Evolutionary conservation across 208 protist species (phyloP).

Genomic region (Trypanosoma rangeli): DNA sequence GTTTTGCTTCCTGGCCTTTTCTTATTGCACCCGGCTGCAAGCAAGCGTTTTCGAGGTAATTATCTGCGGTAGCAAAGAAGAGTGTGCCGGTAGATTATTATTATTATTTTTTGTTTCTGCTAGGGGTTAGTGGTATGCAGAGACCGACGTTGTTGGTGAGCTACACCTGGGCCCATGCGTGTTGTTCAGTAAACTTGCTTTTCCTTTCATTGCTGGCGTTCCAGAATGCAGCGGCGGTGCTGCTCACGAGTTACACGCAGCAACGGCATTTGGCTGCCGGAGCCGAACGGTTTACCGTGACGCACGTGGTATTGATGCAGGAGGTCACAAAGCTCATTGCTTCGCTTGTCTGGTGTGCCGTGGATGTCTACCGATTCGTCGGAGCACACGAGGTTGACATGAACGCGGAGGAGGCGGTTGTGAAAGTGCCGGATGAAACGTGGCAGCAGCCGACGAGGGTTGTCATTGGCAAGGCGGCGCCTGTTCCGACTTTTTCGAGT

Average conservation of each 20-base stretch:
- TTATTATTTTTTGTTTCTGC: no score
- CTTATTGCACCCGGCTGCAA: no score
- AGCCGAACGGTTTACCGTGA: neutral
- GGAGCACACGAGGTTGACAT: neutral
- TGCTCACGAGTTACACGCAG: slow-evolving; percentile 32
- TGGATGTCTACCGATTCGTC: slow-evolving; percentile 8
- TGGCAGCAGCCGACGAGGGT: neutral
- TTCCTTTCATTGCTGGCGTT: slow-evolving; percentile 18
- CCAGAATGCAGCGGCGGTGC: slow-evolving; percentile 27
- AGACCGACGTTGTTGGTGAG: neutral
- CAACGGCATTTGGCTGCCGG: slow-evolving; percentile 3
- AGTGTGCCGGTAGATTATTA: no score
- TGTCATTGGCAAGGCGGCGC: neutral
- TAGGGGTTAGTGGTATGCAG: neutral
- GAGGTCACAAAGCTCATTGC: slow-evolving; percentile 17
- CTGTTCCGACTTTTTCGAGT: neutral
- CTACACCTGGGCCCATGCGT: neutral
- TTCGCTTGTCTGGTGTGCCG: slow-evolving; percentile 17
- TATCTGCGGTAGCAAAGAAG: no score
- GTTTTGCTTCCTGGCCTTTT: no score
- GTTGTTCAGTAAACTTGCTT: slow-evolving; percentile 15
- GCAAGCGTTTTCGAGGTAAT: no score
- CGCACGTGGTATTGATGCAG: slow-evolving; percentile 26
- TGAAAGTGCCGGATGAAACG: neutral
- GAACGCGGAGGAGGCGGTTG: neutral